These are phyloP conservation scores for Trichomonas gallinae DNA, from an alignment of 208 protist species.

Conservation along the genomic window DNA sequence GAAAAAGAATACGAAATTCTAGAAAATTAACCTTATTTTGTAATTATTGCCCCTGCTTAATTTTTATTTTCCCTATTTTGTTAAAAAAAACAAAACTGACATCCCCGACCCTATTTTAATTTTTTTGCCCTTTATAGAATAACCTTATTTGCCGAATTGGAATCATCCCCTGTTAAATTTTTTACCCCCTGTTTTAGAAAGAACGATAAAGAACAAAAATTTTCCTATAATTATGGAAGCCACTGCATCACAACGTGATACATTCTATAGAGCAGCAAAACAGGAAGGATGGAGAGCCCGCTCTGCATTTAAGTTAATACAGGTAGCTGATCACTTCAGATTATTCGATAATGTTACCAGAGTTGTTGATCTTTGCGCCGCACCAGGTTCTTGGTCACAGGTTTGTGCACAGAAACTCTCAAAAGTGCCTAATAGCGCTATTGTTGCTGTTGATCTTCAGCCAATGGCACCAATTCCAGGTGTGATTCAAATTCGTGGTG, in stretches of 20 bases:
- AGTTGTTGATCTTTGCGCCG: constrained; percentile 85
- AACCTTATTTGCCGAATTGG: no score
- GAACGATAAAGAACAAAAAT: no score
- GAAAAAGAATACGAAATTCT: no score
- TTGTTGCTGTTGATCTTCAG: constrained; percentile 75
- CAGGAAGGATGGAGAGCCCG: constrained; percentile 85
- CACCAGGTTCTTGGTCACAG: constrained; percentile 58
- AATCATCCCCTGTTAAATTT: no score
- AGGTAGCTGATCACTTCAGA: constrained; percentile 90
- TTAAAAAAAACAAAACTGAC: no score
- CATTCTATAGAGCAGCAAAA: constrained; percentile 98
- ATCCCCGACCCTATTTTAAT: no score
- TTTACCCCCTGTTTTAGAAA: no score
- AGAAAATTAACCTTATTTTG: no score
- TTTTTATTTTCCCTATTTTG: no score
- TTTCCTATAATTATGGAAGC: not conserved
- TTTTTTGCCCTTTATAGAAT: no score
- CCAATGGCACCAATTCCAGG: constrained; percentile 81
- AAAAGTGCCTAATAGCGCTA: not conserved
- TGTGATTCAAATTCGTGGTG: constrained; percentile 59
- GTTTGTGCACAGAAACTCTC: constrained; percentile 48
- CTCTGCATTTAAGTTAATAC: constrained; percentile 97
- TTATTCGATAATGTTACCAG: constrained; percentile 69
- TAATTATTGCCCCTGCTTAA: no score
- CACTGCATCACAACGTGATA: constrained; percentile 55